Evolutionary conservation across 1,284 basidiomycete species (phyloP).

Genomic region (Cerioporus squamosus): DNA sequence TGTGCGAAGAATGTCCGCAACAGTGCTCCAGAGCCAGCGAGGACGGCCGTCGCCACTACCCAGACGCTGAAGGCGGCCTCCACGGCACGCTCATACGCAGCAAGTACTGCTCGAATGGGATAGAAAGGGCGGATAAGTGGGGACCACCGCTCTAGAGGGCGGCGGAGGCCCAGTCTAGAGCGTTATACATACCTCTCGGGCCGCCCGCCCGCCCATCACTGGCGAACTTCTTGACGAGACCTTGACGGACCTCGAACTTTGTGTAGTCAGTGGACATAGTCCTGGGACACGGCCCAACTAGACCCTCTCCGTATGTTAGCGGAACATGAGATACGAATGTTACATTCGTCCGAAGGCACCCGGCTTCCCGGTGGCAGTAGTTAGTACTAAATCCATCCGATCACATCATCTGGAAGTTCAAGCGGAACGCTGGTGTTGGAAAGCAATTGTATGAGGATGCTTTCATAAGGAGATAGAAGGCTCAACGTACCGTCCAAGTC

Average conservation of each 20-base stretch:
- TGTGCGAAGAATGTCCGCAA: conserved; percentile 12
- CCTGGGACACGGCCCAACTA: no score
- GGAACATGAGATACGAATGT: no score
- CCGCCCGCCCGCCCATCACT: not conserved
- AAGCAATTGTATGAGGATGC: no score
- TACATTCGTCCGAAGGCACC: not conserved
- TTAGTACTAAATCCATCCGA: not conserved
- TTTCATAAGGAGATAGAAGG: no score
- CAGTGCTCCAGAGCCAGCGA: conserved; percentile 2
- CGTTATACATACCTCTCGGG: not conserved
- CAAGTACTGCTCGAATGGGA: no score
- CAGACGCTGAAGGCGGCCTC: not conserved
- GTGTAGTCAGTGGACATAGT: no score
- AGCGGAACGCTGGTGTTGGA: conserved; percentile 25
- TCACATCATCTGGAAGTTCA: conserved; percentile 29
- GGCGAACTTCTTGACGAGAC: not conserved
- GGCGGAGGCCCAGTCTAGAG: not conserved
- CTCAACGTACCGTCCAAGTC: conserved; percentile 71
- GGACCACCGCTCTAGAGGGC: no score
- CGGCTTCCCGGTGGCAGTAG: not conserved
- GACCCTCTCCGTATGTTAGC: no score
- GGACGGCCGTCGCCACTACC: not conserved
- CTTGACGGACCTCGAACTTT: not conserved
- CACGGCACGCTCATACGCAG: not conserved
- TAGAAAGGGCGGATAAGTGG: no score